Evolutionary conservation across 805 yeast genomes (phyloP), one percentile per base, ranked within the genome.

Genomic region (Candida argentea): DNA sequence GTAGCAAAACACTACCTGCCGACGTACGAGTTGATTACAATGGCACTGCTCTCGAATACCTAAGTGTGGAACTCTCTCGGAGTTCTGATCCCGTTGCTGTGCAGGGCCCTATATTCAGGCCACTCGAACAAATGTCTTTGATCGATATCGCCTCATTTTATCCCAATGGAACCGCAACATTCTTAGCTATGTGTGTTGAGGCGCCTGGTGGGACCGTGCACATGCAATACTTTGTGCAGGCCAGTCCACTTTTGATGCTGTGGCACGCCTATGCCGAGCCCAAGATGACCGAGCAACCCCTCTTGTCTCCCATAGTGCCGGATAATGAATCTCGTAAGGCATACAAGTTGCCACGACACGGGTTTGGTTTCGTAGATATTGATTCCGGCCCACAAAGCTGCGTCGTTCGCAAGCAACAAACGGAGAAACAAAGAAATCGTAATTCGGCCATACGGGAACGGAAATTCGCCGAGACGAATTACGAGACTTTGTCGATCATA

Each of bases 361-460:
- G 61, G 3, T 55, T 51, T 33, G 61, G 61, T 1, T 54, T 39
- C 31, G 29, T 52, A 8, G 51, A 45, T 17, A 26, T 36, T 9
- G 22, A 40, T 2, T 38, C 32, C 8, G 25, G 18, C 7, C 31
- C 22, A 6, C 16, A 15, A 2, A 20, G 20, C 11, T 18, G 13
- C 6, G 32, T 36, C 6, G 20, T 37, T 17, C 27, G 30, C 8
- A 26, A 35, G 5, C 15, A 16, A 30, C 5, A 18, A 30, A 15
- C 13, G 17, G 9, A 18, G 22, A 25, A 11, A 25, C 7, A 21
- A 15, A 6, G 5, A 13, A 9, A 14, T n/a, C n/a, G 17, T 14
- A 20, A 14, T 16, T 15, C 10, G n/a, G 14, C n/a, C 31, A 6
- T 24, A 9, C 27, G 20, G 9, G 27, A 25, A 16, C 5, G 16